Evolutionary conservation across 2,329 filamentous ascomycete genomes (phyloP).

Genomic region (Canariomyces notabilis): DNA sequence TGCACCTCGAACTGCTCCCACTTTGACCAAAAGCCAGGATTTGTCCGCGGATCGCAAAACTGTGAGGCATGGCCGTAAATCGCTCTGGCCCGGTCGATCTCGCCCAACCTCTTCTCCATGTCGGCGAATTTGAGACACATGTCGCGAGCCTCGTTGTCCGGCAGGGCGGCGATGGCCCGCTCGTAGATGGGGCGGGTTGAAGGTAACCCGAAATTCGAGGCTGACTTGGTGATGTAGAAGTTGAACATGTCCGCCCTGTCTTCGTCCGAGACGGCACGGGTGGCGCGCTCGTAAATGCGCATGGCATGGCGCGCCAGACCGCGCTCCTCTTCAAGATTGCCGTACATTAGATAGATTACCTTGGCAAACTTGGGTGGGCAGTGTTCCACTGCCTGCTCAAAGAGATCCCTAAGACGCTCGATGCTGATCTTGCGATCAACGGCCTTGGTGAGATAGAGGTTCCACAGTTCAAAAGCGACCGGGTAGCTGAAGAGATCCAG

Average conservation of each 20-base stretch:
- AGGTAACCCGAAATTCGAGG: conserved; percentile 93
- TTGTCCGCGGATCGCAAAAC: conserved; percentile 92
- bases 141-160: conserved; percentile 86
- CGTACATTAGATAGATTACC: conserved; percentile 95
- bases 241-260: conserved; percentile 97
- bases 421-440: conserved; percentile 95
- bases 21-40: conserved; percentile 86
- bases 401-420: conserved; percentile 87
- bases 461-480: conserved; percentile 97
- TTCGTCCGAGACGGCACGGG: conserved; percentile 88
- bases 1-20: conserved; percentile 98
- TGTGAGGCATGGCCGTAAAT: conserved; percentile 97
- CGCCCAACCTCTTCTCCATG: conserved; percentile 51
- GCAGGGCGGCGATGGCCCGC: conserved; percentile 86
- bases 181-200: conserved; percentile 96
- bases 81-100: conserved; percentile 82
- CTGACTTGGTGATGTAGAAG: conserved; percentile 98
- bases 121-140: conserved; percentile 98
- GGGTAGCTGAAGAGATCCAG: conserved; percentile 98
- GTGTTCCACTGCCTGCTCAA: conserved; percentile 93
- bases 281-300: conserved; percentile 97
- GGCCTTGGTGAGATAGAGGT: conserved; percentile 93
- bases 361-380: conserved; percentile 96
- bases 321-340: conserved; percentile 90
- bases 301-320: conserved; percentile 94